Conservation (phyloP, 192 early-diverging fungal species). For the Mortierella antarctica region DNA sequence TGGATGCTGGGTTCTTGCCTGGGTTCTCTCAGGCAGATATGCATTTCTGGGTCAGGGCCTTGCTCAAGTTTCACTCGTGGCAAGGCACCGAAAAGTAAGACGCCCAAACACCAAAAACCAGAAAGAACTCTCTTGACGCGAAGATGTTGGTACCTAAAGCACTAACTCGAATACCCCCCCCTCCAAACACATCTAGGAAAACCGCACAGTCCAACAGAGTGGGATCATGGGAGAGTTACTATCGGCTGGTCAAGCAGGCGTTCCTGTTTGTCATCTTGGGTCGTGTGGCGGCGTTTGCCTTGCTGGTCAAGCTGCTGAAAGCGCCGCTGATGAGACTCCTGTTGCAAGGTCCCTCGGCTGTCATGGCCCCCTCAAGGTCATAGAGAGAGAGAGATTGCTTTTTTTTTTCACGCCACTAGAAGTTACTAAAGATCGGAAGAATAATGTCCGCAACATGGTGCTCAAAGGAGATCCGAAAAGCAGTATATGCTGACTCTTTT, state of each 20-base stretch:
- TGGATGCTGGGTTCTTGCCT: slow-evolving; percentile 47
- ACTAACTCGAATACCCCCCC: neutral
- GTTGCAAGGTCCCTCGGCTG: slow-evolving; percentile 8
- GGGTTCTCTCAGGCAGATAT: slow-evolving; percentile 44
- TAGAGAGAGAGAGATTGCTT: no score
- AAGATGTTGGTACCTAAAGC: neutral
- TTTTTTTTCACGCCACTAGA: no score
- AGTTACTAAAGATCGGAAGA: no score
- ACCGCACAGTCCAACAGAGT: slow-evolving; percentile 38
- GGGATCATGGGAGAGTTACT: slow-evolving; percentile 52
- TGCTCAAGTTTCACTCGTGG: slow-evolving; percentile 53
- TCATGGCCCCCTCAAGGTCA: no score
- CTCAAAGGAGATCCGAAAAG: no score
- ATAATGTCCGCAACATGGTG: no score
- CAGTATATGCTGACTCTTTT: no score
- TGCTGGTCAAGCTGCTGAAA: slow-evolving; percentile 43
- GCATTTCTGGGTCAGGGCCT: slow-evolving; percentile 52
- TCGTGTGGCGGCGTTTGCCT: slow-evolving; percentile 31
- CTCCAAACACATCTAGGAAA: slow-evolving; percentile 12
- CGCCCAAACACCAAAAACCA: neutral
- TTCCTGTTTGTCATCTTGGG: slow-evolving; percentile 51
- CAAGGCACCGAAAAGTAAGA: slow-evolving; percentile 52
- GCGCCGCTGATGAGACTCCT: slow-evolving; percentile 9
- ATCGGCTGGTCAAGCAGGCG: slow-evolving; percentile 43
- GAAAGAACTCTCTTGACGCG: neutral